Evolutionary conservation across 768 basidiomycete genomes (phyloP), one percentile per base, ranked within the genome.

Genomic region (Hygrocybe coccinea): DNA sequence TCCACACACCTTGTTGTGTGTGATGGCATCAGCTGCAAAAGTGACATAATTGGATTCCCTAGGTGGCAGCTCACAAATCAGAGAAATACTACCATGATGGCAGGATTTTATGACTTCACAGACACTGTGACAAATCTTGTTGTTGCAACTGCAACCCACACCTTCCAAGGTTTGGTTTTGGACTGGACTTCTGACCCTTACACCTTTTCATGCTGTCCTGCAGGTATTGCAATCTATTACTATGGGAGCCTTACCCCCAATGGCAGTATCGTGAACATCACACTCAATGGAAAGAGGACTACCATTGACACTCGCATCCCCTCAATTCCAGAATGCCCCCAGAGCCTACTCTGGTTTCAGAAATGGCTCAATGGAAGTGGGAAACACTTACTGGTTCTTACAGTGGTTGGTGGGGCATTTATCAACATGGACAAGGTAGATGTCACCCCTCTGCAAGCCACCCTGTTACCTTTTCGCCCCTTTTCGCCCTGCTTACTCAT

Each of bases 391-490:
- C 22, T 47, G 12, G 19, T 21, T 8, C 3, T 47, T 4, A 15
- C 12, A n/a, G 46, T 47, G 46, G 21, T 47, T 5, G 46, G 46
- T 5, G 46, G 46, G 15, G 22, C 3, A 5, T 39, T 39, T 19
- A 33, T 47, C 46, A n/a, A 47, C 14, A n/a, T 47, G 46, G 46
- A 47, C 46, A 47, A n/a, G 46, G 46, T 47, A 14, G 46, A 47
- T 21, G 22, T 47, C 46, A 39, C 38, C 15, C 38, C 38, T 11
- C 38, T 12, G 3, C 38, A 29, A 29, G 8, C 29, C 29, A 29
- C 3, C 29, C 29, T 8, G 29, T n/a, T n/a, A n/a, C n/a, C n/a
- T n/a, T n/a, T n/a, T n/a, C n/a, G n/a, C n/a, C n/a, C n/a, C n/a
- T n/a, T n/a, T n/a, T n/a, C n/a, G n/a, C n/a, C n/a, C n/a, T n/a